Conservation (phyloP, 1,139 yeast genomes). For the Kodamaea arcana region DNA sequence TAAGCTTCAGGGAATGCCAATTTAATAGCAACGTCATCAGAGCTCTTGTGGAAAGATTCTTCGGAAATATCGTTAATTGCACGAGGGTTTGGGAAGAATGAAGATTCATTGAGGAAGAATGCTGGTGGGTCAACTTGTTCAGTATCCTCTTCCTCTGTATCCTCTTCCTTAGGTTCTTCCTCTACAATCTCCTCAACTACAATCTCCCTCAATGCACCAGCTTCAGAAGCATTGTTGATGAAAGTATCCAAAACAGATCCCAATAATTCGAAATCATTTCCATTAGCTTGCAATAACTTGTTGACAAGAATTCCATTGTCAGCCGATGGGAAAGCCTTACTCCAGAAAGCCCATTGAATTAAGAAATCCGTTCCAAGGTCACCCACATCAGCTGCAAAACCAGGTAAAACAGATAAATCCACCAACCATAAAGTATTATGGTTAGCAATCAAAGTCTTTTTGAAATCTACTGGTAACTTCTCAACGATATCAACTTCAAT, state of each 20-base stretch:
- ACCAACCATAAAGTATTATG: slow-evolving; percentile 49
- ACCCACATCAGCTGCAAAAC: slow-evolving; percentile 62
- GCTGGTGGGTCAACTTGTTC: slow-evolving; percentile 33
- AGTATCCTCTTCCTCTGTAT: slow-evolving; percentile 18
- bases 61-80: slow-evolving; percentile 32
- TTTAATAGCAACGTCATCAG: slow-evolving; percentile 62
- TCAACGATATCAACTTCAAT: slow-evolving; percentile 44
- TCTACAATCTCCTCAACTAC: slow-evolving; percentile 25
- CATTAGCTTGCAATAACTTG: slow-evolving; percentile 75
- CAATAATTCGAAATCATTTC: slow-evolving; percentile 76
- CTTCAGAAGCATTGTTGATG: slow-evolving; percentile 47
- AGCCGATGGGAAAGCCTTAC: slow-evolving; percentile 58
- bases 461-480: slow-evolving; percentile 50
- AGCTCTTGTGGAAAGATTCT: slow-evolving; percentile 34
- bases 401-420: slow-evolving; percentile 60
- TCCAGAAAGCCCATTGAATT: slow-evolving; percentile 79
- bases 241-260: slow-evolving; percentile 79
- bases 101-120: slow-evolving; percentile 53
- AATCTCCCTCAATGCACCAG: slow-evolving; percentile 36
- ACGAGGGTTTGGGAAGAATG: slow-evolving; percentile 59
- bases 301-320: slow-evolving; percentile 65
- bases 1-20: slow-evolving; percentile 82
- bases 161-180: slow-evolving; percentile 11
- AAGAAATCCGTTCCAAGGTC: slow-evolving; percentile 54
- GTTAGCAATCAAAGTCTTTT: slow-evolving; percentile 52